These are phyloP conservation scores for Phoma herbarum DNA, from an alignment of 2,329 filamentous ascomycete species.

Conservation along the genomic window DNA sequence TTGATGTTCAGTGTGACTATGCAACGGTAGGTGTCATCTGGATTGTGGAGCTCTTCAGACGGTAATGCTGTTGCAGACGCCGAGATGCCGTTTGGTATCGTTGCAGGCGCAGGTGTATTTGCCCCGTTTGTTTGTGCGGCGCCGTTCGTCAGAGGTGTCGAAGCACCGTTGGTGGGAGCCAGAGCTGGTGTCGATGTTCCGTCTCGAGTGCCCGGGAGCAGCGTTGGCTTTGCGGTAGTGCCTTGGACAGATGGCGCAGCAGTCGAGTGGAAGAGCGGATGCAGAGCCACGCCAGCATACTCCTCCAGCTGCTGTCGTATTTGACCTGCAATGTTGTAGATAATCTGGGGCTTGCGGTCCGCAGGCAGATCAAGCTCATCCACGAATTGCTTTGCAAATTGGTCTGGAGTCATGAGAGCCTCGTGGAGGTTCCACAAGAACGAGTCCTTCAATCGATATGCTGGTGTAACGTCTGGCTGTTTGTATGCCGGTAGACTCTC, in stretches of 20 bases:
- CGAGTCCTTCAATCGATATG: conserved; percentile 90
- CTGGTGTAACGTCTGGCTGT: conserved; percentile 78
- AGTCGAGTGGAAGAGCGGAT: conserved; percentile 84
- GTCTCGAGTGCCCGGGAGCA: conserved; percentile 59
- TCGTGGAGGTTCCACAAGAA: conserved; percentile 99
- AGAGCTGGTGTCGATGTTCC: conserved; percentile 59
- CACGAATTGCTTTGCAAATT: conserved; percentile 90
- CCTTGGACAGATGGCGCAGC: conserved; percentile 43
- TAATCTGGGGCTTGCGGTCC: conserved; percentile 67
- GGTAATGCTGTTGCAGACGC: conserved; percentile 72
- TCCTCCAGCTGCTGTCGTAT: conserved; percentile 96
- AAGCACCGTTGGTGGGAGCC: conserved; percentile 62
- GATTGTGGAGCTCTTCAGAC: conserved; percentile 79
- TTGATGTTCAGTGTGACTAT: conserved; percentile 92
- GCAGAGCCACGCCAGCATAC: conserved; percentile 91
- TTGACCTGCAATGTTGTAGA: conserved; percentile 86
- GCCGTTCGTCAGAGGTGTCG: conserved; percentile 63
- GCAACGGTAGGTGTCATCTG: conserved; percentile 93
- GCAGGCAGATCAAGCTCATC: conserved; percentile 93
- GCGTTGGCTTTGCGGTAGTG: conserved; percentile 43
- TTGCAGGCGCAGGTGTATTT: conserved; percentile 58
- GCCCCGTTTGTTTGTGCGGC: conserved; percentile 53
- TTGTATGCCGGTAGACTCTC: conserved; percentile 80
- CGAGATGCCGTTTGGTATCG: conserved; percentile 66
- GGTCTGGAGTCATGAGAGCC: conserved; percentile 89